Conservation (phyloP, 139 green algal species). For the Volvox africanus region DNA sequence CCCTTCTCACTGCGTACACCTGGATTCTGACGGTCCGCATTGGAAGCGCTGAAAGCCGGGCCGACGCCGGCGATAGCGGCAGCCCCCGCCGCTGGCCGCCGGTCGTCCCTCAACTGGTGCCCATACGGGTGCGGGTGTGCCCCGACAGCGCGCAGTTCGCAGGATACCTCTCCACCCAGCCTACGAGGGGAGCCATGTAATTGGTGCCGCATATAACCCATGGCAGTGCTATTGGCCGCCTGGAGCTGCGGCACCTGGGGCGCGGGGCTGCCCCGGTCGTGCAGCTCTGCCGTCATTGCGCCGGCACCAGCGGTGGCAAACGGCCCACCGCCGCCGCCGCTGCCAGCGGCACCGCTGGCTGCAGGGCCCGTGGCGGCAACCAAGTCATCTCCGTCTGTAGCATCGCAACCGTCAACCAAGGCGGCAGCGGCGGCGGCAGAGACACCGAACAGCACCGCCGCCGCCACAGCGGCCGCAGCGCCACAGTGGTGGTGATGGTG, state of each 20-base stretch:
- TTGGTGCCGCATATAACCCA: not conserved
- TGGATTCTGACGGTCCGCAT: not conserved
- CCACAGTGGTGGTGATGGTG: not conserved
- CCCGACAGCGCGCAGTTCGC: not conserved
- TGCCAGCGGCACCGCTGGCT: not conserved
- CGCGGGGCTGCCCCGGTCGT: constrained; percentile 1
- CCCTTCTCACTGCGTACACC: not conserved
- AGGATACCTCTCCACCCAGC: not conserved
- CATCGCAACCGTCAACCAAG: not conserved
- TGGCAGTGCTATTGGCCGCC: constrained; percentile 42
- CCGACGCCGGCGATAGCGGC: not conserved
- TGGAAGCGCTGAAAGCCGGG: constrained; percentile 40
- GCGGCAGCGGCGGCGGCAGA: not conserved
- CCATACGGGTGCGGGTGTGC: not conserved
- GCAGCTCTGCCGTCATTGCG: not conserved
- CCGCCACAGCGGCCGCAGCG: not conserved
- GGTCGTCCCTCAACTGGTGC: not conserved
- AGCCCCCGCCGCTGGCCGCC: not conserved
- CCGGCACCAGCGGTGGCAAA: not conserved
- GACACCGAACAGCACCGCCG: not conserved
- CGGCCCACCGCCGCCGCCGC: not conserved
- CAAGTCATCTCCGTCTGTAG: no score
- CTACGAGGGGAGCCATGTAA: not conserved
- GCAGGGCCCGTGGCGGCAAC: not conserved
- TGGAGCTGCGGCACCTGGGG: constrained; percentile 10